Evolutionary conservation across 139 green algal genomes (phyloP).

Genomic region (Chlorella sp.): DNA sequence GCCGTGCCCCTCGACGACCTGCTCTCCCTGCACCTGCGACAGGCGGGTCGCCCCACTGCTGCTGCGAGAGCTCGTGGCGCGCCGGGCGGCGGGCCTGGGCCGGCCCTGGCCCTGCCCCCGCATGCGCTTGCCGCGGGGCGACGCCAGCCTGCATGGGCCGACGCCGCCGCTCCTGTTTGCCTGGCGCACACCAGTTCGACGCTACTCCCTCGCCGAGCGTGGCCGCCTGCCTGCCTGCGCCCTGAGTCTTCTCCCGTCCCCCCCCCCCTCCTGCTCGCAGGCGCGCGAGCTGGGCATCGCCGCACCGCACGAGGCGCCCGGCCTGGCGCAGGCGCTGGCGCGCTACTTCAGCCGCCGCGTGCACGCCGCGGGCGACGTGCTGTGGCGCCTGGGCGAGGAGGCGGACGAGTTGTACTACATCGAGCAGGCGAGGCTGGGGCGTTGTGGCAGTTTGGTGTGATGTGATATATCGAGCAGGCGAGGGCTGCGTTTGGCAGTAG

Average conservation of each 20-base stretch:
- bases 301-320: background rate
- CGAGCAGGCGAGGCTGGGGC: background rate
- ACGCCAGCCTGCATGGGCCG: background rate
- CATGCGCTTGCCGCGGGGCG: background rate
- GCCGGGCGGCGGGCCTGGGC: background rate
- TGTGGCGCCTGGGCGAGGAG: slow-evolving; percentile 7
- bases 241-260: background rate
- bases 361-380: background rate
- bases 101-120: background rate
- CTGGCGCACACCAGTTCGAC: background rate
- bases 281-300: slow-evolving; percentile 10
- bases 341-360: background rate
- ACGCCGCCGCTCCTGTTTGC: background rate
- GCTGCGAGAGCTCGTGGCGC: background rate
- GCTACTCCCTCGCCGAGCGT: background rate
- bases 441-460: background rate
- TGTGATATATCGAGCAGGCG: too few species aligned
- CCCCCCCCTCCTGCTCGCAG: background rate
- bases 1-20: slow-evolving; percentile 5
- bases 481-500: too few species aligned
- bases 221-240: background rate
- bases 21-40: background rate
- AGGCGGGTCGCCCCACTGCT: background rate
- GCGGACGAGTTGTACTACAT: slow-evolving; percentile 5
- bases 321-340: background rate